Conservation (phyloP, 2,329 filamentous ascomycete species). For the Clathrospora elynae region DNA sequence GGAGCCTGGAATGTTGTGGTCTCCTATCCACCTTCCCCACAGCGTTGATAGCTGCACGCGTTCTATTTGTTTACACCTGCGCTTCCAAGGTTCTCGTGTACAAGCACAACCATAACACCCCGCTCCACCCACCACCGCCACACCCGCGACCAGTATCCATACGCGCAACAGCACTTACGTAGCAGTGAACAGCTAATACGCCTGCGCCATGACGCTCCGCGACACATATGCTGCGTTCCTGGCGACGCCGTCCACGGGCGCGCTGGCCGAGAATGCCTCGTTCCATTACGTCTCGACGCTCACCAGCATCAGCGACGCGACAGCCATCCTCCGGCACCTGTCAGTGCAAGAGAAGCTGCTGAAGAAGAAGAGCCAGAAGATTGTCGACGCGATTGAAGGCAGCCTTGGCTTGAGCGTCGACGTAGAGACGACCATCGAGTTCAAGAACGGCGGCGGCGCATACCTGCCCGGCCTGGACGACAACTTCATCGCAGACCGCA, state of each 20-base stretch:
- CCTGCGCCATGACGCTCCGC: conserved; percentile 33
- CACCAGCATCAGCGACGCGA: conserved; percentile 70
- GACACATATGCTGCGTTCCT: conserved; percentile 56
- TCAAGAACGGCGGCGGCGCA: conserved; percentile 77
- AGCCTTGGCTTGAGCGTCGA: conserved; percentile 73
- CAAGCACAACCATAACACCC: conserved; percentile 14
- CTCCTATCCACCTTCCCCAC: conserved; percentile 21
- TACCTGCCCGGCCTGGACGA: conserved; percentile 91
- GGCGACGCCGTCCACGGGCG: conserved; percentile 49
- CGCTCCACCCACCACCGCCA: conserved; percentile 12
- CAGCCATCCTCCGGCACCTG: conserved; percentile 83
- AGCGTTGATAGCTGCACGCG: conserved; percentile 9
- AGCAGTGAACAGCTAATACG: conserved; percentile 10
- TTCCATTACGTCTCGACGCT: conserved; percentile 88
- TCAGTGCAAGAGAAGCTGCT: conserved; percentile 71
- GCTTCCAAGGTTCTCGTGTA: too few relatives aligned
- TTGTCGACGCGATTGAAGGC: conserved; percentile 76
- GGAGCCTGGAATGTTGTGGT: conserved; percentile 11
- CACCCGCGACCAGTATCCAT: conserved; percentile 13
- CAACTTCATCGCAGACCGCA: conserved; percentile 86
- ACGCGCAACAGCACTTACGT: conserved; percentile 17
- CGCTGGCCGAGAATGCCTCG: conserved; percentile 53
- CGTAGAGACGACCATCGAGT: conserved; percentile 81
- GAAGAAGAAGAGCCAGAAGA: conserved; percentile 79
- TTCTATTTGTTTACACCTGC: conserved; percentile 20